A percentile compares a stretch with the other conserved stretches of the same genome.
Conservation (phyloP, 192 early-diverging fungal genomes). For the Backusella luteola region DNA sequence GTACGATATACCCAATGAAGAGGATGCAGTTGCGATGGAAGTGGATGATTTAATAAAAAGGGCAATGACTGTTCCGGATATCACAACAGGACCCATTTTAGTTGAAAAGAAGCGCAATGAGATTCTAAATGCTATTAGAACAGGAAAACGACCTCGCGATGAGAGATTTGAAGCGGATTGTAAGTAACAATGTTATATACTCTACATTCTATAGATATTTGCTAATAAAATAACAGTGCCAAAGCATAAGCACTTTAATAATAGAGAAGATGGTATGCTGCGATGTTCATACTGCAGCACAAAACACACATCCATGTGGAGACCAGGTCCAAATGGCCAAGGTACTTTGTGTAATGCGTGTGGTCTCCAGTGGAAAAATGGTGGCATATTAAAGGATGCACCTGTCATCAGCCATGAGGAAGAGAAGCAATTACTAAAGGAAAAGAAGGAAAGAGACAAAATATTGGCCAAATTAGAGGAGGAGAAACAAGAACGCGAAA, state of each 20-base stretch:
- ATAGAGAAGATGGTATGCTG: slow-evolving; percentile 24
- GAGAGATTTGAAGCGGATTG: slow-evolving; percentile 20
- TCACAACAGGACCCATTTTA: slow-evolving; percentile 16
- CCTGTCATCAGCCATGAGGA: slow-evolving; percentile 27
- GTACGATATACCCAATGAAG: background rate
- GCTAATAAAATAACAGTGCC: background rate
- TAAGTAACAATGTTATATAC: background rate
- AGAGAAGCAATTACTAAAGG: slow-evolving; percentile 19
- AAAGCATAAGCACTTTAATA: slow-evolving; percentile 3
- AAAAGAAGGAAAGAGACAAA: slow-evolving; percentile 14
- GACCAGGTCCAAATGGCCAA: slow-evolving; percentile 26
- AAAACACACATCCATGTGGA: slow-evolving; percentile 30
- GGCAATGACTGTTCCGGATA: slow-evolving; percentile 23
- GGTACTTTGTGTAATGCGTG: slow-evolving; percentile 35
- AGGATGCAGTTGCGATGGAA: background rate
- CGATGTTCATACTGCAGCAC: slow-evolving; percentile 36
- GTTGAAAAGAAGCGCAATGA: slow-evolving; percentile 39
- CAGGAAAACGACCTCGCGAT: slow-evolving; percentile 25
- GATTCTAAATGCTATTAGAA: slow-evolving; percentile 19
- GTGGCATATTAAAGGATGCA: slow-evolving; percentile 28
- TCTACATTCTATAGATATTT: background rate
- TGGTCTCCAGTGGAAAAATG: slow-evolving; percentile 29
- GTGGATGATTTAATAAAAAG: slow-evolving; percentile 15
- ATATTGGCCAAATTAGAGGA: background rate
- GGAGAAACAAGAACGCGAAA: slow-evolving; percentile 7